Base-by-base conservation (phyloP, 2,329 filamentous ascomycete genomes). In the Zymoseptoria crescenta region DNA sequence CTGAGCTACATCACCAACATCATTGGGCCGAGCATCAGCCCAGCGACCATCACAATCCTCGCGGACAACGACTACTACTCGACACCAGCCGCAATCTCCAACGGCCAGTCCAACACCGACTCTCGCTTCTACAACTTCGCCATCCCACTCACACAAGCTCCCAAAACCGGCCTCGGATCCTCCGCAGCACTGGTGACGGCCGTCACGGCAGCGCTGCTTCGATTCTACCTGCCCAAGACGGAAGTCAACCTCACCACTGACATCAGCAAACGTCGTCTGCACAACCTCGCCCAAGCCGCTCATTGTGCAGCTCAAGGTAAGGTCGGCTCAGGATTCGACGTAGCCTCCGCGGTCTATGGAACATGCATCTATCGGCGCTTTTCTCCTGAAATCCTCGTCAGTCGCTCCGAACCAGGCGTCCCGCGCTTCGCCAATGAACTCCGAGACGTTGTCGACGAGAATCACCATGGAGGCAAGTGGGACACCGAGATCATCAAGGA, bases 1-100 rank as follows among this genome's bases (percentile, higher is more conserved):
- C 82, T 97, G 67, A 94, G 88, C 57, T 96, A 96, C 76, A 86
- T 90, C 73, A 80, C 74, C 70, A 75, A 73, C 71, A 76, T 75
- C 65, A 77, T 65, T 65, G 78, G 64, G 69, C 75, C 66, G 63
- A 81, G 76, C 70, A 85, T 94, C 69, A 81, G 81, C 13, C 84
- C 91, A 3, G 77, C 87, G 29, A 84, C 84, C 13, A 83, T 97
- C 73, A 91, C 89, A 62, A 93, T 99, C 72, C 83, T 97, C 41
- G 93, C 94, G 61, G 91, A 96, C 76, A 92, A 94, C 70, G 90
- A 95, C 77, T 99, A 99, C 81, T 99, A 97, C 79, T 96, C 94
- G 4, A 85, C 87, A 60, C 80, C 86, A 2, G 72, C 78, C 27
- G 69, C 72, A 24, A 65, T 73, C 19, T 56, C 60, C 20, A 56